Evolutionary conservation across 805 yeast genomes (phyloP).

Genomic region (Candida nitratophila): DNA sequence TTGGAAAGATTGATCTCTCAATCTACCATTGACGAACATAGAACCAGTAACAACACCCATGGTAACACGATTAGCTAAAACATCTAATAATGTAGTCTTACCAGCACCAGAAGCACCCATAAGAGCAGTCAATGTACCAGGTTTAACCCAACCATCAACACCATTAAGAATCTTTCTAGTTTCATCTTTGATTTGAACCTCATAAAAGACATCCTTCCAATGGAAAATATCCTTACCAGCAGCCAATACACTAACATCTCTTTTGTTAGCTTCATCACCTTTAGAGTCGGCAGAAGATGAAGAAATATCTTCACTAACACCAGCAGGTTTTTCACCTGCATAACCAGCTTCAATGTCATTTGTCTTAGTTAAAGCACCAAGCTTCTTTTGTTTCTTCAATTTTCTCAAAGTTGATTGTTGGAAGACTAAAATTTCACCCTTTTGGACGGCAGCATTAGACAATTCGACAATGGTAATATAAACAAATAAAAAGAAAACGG

Average conservation of each 20-base stretch:
- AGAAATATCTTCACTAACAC: constrained; percentile 15
- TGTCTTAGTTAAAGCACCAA: constrained; percentile 11
- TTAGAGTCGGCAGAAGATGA: constrained; percentile 19
- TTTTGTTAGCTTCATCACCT: constrained; percentile 8
- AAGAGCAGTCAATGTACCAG: constrained; percentile 68
- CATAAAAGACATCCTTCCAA: constrained; percentile 67
- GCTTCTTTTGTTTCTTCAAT: constrained; percentile 29
- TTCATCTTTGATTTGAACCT: constrained; percentile 49
- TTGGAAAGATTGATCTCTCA: constrained; percentile 37
- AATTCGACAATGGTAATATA: constrained; percentile 48
- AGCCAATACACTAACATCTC: constrained; percentile 12
- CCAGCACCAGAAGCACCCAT: constrained; percentile 59
- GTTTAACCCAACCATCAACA: constrained; percentile 76
- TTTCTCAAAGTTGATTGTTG: constrained; percentile 36
- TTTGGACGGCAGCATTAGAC: constrained; percentile 51
- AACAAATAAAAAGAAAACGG: constrained; percentile 42
- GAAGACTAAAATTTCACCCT: constrained; percentile 59
- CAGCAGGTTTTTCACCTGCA: constrained; percentile 5
- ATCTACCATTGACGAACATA: constrained; percentile 44
- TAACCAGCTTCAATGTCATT: constrained; percentile 14
- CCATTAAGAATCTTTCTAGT: constrained; percentile 47
- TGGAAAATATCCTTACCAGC: constrained; percentile 47
- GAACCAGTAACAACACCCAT: constrained; percentile 49
- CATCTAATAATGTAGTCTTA: constrained; percentile 46
- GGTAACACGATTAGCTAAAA: constrained; percentile 40